These are phyloP conservation scores for Ascochyta rabiei DNA, from an alignment of 2,329 filamentous ascomycete species.

Conservation along the genomic window DNA sequence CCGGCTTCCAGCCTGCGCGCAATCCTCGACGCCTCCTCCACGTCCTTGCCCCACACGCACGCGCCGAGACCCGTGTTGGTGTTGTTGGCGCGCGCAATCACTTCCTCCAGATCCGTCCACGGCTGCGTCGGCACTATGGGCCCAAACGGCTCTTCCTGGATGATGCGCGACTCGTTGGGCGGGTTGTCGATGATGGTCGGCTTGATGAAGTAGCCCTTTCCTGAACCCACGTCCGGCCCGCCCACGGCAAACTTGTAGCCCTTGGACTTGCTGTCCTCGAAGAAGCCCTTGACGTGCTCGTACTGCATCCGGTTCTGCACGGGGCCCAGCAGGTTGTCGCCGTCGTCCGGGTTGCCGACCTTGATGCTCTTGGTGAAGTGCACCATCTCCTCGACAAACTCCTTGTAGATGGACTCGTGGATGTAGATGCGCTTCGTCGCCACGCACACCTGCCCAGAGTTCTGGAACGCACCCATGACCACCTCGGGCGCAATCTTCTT, in stretches of 20 bases:
- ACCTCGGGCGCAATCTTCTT: conserved; percentile 57
- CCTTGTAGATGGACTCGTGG: conserved; percentile 48
- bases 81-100: conserved; percentile 56
- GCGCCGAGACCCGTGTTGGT: conserved; percentile 59
- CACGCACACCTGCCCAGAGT: conserved; percentile 59
- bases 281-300: conserved; percentile 62
- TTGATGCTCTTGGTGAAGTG: conserved; percentile 54
- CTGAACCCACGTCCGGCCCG: conserved; percentile 38
- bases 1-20: conserved; percentile 59
- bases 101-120: conserved; percentile 64
- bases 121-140: conserved; percentile 69
- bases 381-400: conserved; percentile 50
- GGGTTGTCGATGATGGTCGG: conserved; percentile 67
- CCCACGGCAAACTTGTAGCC: conserved; percentile 62
- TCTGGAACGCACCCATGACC: conserved; percentile 60
- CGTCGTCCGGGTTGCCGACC: conserved; percentile 48
- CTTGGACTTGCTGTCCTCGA: conserved; percentile 61
- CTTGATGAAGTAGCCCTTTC: conserved; percentile 63
- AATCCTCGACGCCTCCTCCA: conserved; percentile 56
- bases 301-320: conserved; percentile 71
- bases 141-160: conserved; percentile 67
- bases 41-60: conserved; percentile 54
- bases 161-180: conserved; percentile 62
- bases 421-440: conserved; percentile 48
- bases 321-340: conserved; percentile 61